phyloP scores from a whole-genome alignment of 352 stramenopile genomes.

The Phytophthora brassicae region DNA sequence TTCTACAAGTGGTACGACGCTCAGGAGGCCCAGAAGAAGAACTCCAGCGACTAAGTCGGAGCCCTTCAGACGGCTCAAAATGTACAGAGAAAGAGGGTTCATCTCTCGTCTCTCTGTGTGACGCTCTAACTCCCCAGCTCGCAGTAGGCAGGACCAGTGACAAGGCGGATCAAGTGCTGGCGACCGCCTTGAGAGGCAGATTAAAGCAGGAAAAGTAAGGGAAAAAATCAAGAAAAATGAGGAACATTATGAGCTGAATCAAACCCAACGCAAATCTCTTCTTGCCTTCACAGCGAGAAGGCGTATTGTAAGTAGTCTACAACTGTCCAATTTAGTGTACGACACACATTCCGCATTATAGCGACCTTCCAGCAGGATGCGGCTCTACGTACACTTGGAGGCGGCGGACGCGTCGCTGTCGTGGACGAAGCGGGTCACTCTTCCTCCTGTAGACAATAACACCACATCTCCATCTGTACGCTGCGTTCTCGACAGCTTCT shows the following conservation, averaged over 20 bases:
- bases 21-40: conserved; percentile 69
- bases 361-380: conserved; percentile 23
- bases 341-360: conserved; percentile 10
- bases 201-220: conserved; percentile 26
- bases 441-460: conserved; percentile 21
- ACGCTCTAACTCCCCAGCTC: not conserved
- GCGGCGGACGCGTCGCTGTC: conserved; percentile 19
- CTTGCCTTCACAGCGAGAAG: not conserved
- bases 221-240: conserved; percentile 35
- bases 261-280: too few species aligned
- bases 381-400: conserved; percentile 77
- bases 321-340: not conserved
- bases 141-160: not conserved
- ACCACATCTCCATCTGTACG: conserved; percentile 34
- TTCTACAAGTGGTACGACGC: conserved; percentile 86
- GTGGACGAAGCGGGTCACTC: conserved; percentile 61
- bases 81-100: not conserved
- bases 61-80: not conserved
- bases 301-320: too few species aligned
- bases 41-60: conserved; percentile 35
- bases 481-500: conserved; percentile 43
- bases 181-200: conserved; percentile 10
- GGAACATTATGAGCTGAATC: conserved; percentile 8
- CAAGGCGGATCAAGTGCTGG: not conserved
- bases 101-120: not conserved